Evolutionary conservation across 495 filamentous ascomycete genomes (phyloP).

Genomic region (Lasiosphaeria hispida): DNA sequence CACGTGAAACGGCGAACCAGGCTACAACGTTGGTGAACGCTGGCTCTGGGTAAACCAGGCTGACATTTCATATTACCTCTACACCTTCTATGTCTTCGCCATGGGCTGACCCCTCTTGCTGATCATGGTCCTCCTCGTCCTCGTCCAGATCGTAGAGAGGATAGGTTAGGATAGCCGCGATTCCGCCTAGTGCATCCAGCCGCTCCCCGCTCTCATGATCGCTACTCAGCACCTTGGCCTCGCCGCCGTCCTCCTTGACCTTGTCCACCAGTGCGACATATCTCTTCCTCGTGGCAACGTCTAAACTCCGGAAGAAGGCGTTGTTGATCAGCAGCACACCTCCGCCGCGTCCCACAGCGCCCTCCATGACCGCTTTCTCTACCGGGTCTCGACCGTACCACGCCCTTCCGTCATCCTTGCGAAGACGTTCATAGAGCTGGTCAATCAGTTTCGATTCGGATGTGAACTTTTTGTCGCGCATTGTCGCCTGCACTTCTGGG

Average conservation of each 20-base stretch:
- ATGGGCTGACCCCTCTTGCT: slow-evolving; percentile 1
- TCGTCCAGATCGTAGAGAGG: slow-evolving; percentile 75
- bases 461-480: slow-evolving; percentile 83
- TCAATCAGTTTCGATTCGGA: slow-evolving; percentile 85
- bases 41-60: too few species aligned
- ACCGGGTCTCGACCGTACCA: slow-evolving; percentile 91
- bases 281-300: slow-evolving; percentile 72
- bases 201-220: slow-evolving; percentile 92
- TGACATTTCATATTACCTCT: slow-evolving; percentile 36
- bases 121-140: slow-evolving; percentile 36
- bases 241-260: slow-evolving; percentile 86
- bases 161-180: slow-evolving; percentile 89
- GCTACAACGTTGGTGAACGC: too few species aligned
- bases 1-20: too few species aligned
- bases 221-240: slow-evolving; percentile 82
- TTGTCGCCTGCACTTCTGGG: slow-evolving; percentile 67
- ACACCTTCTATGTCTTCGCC: slow-evolving; percentile 23
- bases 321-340: slow-evolving; percentile 84
- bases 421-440: slow-evolving; percentile 71
- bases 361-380: slow-evolving; percentile 79
- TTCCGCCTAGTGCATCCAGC: slow-evolving; percentile 78
- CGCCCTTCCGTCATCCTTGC: slow-evolving; percentile 83
- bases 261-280: slow-evolving; percentile 88
- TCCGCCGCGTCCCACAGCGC: slow-evolving; percentile 82
- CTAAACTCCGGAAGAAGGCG: slow-evolving; percentile 77